A percentile compares a stretch with the other conserved stretches of the same genome.
Conservation (phyloP, 495 filamentous ascomycete species). For the Trichocladium antarcticum region DNA sequence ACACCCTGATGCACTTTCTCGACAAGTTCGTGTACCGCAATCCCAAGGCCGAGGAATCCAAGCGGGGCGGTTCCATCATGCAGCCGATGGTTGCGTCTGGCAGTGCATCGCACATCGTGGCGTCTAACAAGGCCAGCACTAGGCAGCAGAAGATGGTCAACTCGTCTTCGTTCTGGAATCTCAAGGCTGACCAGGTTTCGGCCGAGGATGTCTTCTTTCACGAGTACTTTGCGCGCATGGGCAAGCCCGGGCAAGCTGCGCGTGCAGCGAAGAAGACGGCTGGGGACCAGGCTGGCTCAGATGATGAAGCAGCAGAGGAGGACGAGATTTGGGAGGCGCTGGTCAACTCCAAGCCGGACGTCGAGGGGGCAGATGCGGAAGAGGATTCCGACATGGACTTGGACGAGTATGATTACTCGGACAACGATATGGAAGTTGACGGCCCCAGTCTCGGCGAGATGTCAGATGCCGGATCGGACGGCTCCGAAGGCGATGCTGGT, state of each 20-base stretch:
- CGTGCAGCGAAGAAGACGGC: conserved; percentile 44
- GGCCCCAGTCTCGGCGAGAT: conserved; percentile 9
- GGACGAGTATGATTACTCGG: conserved; percentile 35
- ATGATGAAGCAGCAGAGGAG: conserved; percentile 42
- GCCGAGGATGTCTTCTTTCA: conserved; percentile 98
- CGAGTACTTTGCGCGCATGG: conserved; percentile 76
- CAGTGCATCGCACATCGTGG: conserved; percentile 51
- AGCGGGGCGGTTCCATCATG: conserved; percentile 82
- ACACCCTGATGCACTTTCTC: conserved; percentile 87
- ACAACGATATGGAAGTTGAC: conserved; percentile 37
- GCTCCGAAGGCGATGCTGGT: conserved; percentile 31
- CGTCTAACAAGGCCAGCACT: conserved; percentile 43
- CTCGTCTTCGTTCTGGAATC: conserved; percentile 82
- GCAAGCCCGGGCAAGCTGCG: conserved; percentile 49
- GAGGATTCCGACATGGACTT: conserved; percentile 44
- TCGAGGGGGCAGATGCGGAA: conserved; percentile 46
- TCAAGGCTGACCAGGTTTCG: conserved; percentile 71
- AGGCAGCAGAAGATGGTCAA: conserved; percentile 54
- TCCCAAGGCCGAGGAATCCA: conserved; percentile 53
- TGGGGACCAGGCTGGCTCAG: conserved; percentile 32
- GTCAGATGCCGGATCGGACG: conserved; percentile 33
- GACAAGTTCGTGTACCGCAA: conserved; percentile 95
- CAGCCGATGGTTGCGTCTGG: conserved; percentile 68
- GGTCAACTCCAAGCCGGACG: conserved; percentile 46
- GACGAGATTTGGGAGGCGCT: conserved; percentile 92